Conservation (phyloP, 116 monocot genomes). For the Posidonia oceanica region DNA sequence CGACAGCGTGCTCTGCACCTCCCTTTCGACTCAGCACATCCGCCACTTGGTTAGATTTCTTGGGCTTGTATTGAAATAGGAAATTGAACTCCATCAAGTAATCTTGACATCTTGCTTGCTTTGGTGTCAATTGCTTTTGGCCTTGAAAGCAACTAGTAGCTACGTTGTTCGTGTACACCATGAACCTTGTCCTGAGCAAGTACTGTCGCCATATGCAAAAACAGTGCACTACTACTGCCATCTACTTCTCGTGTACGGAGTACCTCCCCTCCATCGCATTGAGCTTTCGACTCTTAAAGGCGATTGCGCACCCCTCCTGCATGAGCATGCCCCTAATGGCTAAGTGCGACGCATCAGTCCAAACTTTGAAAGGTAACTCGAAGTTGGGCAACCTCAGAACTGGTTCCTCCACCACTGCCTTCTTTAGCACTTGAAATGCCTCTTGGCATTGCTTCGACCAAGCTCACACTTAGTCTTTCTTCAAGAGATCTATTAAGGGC, state of each 20-base stretch:
- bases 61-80: not conserved
- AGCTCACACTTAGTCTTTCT: too few species aligned
- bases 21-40: not conserved
- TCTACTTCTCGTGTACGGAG: too few species aligned
- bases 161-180: too few species aligned
- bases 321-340: not conserved
- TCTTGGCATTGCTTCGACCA: not conserved
- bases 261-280: not conserved
- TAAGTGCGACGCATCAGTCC: not conserved
- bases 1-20: not conserved
- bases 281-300: not conserved
- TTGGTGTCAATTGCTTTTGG: not conserved
- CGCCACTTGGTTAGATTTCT: not conserved
- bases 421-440: not conserved
- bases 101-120: not conserved
- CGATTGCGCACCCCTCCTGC: not conserved
- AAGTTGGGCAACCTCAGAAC: not conserved
- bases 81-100: not conserved
- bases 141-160: not conserved
- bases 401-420: not conserved
- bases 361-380: constrained; percentile 1
- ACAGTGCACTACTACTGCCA: not conserved
- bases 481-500: too few species aligned
- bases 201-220: not conserved
- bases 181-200: not conserved